Percentiles rank a stretch among this genome's conserved stretches.
Evolutionary conservation across 768 basidiomycete genomes (phyloP).

Genomic region (Dendrothele bispora): DNA sequence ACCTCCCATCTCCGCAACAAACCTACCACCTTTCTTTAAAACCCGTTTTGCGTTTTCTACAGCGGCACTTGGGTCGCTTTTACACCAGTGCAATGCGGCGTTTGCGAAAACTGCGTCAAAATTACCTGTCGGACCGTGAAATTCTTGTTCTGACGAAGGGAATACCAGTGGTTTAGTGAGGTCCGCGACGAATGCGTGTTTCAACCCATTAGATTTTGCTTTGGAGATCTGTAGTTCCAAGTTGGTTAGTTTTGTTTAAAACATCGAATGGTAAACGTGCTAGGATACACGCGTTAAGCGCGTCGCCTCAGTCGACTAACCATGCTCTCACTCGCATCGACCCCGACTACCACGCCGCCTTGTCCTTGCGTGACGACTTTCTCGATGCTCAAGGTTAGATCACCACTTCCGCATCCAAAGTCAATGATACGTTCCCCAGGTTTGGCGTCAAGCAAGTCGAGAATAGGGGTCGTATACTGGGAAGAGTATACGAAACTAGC

Average conservation of each 20-base stretch:
- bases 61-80: slow-evolving; percentile 66
- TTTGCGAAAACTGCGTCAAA: slow-evolving; percentile 83
- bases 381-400: slow-evolving; percentile 63
- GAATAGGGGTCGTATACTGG: slow-evolving; percentile 49
- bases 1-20: slow-evolving; percentile 79
- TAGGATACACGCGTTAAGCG: no score
- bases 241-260: background rate
- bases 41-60: slow-evolving; percentile 56
- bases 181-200: slow-evolving; percentile 51
- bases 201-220: slow-evolving; percentile 46
- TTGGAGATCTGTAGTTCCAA: slow-evolving; percentile 45
- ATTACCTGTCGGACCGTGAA: slow-evolving; percentile 28
- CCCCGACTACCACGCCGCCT: slow-evolving; percentile 61
- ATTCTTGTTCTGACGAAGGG: slow-evolving; percentile 29
- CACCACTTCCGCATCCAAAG: slow-evolving; percentile 83
- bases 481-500: slow-evolving; percentile 57
- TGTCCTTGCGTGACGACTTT: slow-evolving; percentile 43
- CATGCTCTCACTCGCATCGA: slow-evolving; percentile 75
- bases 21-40: slow-evolving; percentile 68
- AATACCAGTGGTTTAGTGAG: slow-evolving; percentile 47
- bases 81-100: slow-evolving; percentile 86
- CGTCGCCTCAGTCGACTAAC: slow-evolving; percentile 39
- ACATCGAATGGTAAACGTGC: background rate
- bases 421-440: slow-evolving; percentile 74
- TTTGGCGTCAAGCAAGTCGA: slow-evolving; percentile 59